phyloP scores from a whole-genome alignment of 768 basidiomycete genomes.

The Rubroboletus satanas region DNA sequence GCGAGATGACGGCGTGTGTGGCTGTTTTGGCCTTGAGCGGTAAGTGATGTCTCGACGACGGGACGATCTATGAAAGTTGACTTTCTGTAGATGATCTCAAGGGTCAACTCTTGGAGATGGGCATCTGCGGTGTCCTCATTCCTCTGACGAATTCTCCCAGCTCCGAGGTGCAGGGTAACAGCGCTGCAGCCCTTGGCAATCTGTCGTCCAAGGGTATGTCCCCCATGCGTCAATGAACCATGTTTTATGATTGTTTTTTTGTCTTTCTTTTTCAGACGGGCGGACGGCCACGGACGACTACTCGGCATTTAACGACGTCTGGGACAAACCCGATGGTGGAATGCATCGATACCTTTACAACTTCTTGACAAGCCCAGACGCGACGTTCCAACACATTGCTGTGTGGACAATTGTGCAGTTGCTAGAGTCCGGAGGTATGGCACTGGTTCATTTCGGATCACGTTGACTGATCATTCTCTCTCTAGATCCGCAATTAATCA shows the following conservation, averaged over 20 bases:
- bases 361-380: conserved; percentile 89
- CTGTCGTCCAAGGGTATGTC: conserved; percentile 87
- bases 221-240: background rate
- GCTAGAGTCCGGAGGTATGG: conserved; percentile 86
- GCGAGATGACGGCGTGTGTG: conserved; percentile 99
- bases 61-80: background rate
- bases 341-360: conserved; percentile 93
- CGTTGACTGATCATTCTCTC: background rate
- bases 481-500: conserved; percentile 81
- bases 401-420: conserved; percentile 99
- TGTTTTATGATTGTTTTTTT: background rate
- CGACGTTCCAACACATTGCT: conserved; percentile 99
- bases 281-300: conserved; percentile 82
- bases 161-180: conserved; percentile 98
- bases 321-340: conserved; percentile 97
- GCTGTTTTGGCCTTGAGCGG: conserved; percentile 95
- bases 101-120: conserved; percentile 95
- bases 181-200: conserved; percentile 96
- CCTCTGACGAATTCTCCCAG: conserved; percentile 94
- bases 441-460: background rate
- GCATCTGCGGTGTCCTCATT: conserved; percentile 95
- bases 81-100: conserved; percentile 83
- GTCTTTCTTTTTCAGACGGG: conserved; percentile 48
- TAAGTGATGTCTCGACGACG: conserved; percentile 36
- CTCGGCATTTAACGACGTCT: conserved; percentile 94